Evolutionary conservation across 2,329 filamentous ascomycete species (phyloP).

Genomic region (Chrysoporthe deuterocubensis): DNA sequence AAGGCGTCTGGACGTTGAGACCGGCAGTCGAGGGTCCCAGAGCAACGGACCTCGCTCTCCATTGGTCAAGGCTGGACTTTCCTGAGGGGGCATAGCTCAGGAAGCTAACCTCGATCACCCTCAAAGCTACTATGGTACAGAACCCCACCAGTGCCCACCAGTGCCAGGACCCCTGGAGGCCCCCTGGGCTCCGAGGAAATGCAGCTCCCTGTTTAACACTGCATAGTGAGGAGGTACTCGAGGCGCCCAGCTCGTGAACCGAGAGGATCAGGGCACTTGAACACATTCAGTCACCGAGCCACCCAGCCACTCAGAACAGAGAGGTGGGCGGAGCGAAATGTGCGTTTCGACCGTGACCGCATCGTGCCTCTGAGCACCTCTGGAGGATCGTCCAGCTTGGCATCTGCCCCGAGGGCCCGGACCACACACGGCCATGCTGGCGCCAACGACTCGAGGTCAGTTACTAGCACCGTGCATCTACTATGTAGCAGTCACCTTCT

Average conservation of each 20-base stretch:
- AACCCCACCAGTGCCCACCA: neutral
- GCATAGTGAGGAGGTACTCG: neutral
- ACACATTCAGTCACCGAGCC: neutral
- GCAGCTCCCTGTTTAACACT: neutral
- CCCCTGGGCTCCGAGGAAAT: slow-evolving; percentile 14
- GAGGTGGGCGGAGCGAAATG: neutral
- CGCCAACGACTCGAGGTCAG: neutral
- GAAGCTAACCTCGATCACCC: neutral
- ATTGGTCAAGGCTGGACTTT: slow-evolving; percentile 13
- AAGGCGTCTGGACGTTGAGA: neutral
- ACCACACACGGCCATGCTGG: neutral
- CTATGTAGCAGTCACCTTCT: neutral
- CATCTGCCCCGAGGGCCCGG: neutral
- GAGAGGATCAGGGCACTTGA: neutral
- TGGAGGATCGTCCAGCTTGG: neutral
- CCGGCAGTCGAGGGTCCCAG: neutral
- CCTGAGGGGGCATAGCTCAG: neutral
- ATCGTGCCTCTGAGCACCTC: neutral
- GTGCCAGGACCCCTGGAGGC: neutral
- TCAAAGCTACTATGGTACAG: neutral
- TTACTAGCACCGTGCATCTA: no score
- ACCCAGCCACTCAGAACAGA: neutral
- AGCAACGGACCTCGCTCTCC: neutral
- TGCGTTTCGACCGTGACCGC: neutral
- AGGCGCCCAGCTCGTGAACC: neutral